Evolutionary conservation across 2,329 filamentous ascomycete genomes (phyloP), one percentile per base, ranked within the genome.

Genomic region (Cladosporium sp.): DNA sequence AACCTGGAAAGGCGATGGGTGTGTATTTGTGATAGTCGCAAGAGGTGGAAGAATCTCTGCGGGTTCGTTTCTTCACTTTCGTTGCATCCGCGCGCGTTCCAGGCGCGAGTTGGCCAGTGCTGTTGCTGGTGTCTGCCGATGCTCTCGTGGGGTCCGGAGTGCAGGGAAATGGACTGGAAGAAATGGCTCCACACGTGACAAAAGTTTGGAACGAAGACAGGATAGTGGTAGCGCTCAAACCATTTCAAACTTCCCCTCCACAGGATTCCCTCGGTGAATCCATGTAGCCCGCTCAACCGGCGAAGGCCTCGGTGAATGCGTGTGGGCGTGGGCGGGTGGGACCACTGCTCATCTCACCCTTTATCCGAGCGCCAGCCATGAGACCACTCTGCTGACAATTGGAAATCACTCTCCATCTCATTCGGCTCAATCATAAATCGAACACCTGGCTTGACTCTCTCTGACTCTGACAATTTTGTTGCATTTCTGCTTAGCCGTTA

Each of bases 81-180:
- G 28, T 26, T 44, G 38, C 38, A 8, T 44, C 38, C 49, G 30
- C 59, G 55, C 55, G 49, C 49, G 60, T 57, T 64, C 61, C 61
- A 64, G 61, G 36, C 54, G 49, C 34, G 34, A 55, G 47, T 24
- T 62, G 59, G 59, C 59, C 59, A 62, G 59, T 62, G 59, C 59
- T 62, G 44, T 51, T 47, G 24, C 52, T 57, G 26, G 1, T 32
- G 15, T 34, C 30, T 34, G 55, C 14, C 55, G 32, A n/a, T 15
- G 21, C 44, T 34, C 44, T 34, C 59, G 59, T 62, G 59, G 59
- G 47, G 44, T 61, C 44, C 44, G 59, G 59, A 51, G 57, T 41
- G 28, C 28, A 30, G 28, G 28, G 55, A 58, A 41, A 36, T 58
- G 32, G 10, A 41, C 24, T 58, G 32, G 10, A 41, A 14, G 5